Evolutionary conservation across 192 early-diverging fungal genomes (phyloP).

Genomic region (Coemansia sp.): DNA sequence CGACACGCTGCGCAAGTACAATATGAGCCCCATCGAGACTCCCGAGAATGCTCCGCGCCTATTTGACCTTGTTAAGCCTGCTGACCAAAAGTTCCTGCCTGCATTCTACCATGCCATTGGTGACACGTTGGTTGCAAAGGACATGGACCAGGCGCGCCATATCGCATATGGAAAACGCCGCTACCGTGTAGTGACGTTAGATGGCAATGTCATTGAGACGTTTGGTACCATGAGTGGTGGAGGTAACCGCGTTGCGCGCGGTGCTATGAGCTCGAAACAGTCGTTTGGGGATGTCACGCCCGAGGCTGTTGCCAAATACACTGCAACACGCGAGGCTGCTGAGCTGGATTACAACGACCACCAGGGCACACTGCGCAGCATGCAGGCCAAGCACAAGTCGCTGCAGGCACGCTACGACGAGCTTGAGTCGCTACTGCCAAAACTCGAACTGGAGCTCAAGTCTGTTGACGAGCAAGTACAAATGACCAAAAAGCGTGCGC

Average conservation of each 20-base stretch:
- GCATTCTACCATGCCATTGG: conserved; percentile 86
- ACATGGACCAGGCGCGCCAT: conserved; percentile 81
- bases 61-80: conserved; percentile 84
- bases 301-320: conserved; percentile 59
- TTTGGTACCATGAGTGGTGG: conserved; percentile 95
- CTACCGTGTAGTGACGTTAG: conserved; percentile 92
- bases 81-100: conserved; percentile 67
- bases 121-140: conserved; percentile 84
- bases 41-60: conserved; percentile 82
- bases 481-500: conserved; percentile 68
- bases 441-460: conserved; percentile 72
- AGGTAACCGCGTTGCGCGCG: conserved; percentile 68
- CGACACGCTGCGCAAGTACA: conserved; percentile 65
- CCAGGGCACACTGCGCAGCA: conserved; percentile 26
- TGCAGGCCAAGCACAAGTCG: conserved; percentile 36
- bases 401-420: conserved; percentile 58
- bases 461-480: conserved; percentile 64
- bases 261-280: conserved; percentile 87
- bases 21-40: conserved; percentile 58
- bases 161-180: conserved; percentile 83
- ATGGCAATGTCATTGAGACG: conserved; percentile 87
- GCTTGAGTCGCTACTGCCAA: conserved; percentile 64
- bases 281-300: conserved; percentile 57
- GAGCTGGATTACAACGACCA: conserved; percentile 60
- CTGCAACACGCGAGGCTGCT: conserved; percentile 59